phyloP scores from a whole-genome alignment of 306 rosid species.

The Prosopis cineraria region DNA sequence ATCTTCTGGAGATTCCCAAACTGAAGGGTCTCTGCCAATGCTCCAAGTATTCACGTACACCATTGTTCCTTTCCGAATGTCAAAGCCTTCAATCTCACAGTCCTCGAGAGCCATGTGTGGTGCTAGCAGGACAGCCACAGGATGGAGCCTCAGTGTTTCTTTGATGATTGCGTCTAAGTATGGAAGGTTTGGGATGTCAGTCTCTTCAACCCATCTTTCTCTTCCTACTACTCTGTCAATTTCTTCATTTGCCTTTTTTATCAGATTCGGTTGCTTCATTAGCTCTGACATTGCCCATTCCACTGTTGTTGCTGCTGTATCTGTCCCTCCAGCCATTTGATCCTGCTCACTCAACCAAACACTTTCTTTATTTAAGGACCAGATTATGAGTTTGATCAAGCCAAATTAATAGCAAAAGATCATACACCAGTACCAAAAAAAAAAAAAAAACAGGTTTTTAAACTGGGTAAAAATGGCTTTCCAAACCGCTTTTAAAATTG shows the following conservation, averaged over 20 bases:
- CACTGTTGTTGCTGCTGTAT: slow-evolving; percentile 1
- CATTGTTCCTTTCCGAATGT: not conserved
- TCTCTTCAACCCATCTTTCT: not conserved
- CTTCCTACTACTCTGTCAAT: not conserved
- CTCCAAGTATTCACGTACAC: not conserved
- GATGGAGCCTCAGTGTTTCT: slow-evolving; percentile 5
- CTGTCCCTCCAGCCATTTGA: slow-evolving; percentile 8
- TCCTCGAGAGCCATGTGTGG: not conserved
- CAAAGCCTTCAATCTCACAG: not conserved
- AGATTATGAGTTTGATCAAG: too few species aligned
- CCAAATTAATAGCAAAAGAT: too few species aligned
- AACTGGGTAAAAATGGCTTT: too few species aligned
- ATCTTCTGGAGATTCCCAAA: not conserved
- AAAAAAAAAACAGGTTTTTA: too few species aligned
- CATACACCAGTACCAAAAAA: too few species aligned
- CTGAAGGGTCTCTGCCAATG: not conserved
- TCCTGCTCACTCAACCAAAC: not conserved
- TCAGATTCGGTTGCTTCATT: not conserved
- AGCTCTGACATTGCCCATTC: slow-evolving; percentile 18
- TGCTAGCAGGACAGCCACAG: not conserved
- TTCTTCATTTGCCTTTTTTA: not conserved
- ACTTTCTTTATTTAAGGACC: too few species aligned
- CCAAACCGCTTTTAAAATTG: too few species aligned
- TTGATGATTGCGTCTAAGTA: not conserved
- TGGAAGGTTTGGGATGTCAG: slow-evolving; percentile 3